Percentiles rank a stretch among this genome's conserved stretches.
These are phyloP conservation scores for Chenopodium quinoa DNA, from an alignment of 148 eudicot genomes.

Conservation along the genomic window DNA sequence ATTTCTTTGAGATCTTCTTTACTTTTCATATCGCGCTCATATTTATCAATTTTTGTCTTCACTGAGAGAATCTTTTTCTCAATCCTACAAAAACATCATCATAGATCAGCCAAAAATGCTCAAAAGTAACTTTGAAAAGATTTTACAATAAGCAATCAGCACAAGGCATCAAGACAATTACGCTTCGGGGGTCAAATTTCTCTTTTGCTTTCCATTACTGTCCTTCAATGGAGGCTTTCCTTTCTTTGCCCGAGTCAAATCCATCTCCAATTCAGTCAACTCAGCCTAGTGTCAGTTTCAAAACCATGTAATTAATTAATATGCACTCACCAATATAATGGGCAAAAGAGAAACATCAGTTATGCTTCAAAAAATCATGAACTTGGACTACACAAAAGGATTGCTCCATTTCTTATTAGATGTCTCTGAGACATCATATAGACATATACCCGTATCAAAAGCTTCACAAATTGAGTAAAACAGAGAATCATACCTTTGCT, in stretches of 20 bases:
- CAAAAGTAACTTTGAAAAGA: not conserved
- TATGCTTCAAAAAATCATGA: not conserved
- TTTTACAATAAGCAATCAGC: slow-evolving; percentile 2
- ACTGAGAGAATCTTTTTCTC: slow-evolving; percentile 77
- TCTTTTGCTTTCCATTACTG: slow-evolving; percentile 74
- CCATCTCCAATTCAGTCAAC: slow-evolving; percentile 59
- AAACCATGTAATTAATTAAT: not conserved
- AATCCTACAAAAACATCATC: slow-evolving; percentile 44
- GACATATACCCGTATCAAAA: not conserved
- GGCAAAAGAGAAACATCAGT: not conserved
- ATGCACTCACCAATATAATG: not conserved
- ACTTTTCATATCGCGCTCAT: slow-evolving; percentile 67
- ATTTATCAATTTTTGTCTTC: slow-evolving; percentile 66
- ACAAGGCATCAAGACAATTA: slow-evolving; percentile 28
- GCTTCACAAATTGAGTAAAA: not conserved
- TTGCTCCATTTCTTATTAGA: not conserved
- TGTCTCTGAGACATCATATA: not conserved
- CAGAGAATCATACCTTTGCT: slow-evolving; percentile 54
- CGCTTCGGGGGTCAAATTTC: slow-evolving; percentile 81
- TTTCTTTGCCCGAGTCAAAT: slow-evolving; percentile 79
- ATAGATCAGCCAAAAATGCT: slow-evolving; percentile 23
- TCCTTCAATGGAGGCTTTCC: slow-evolving; percentile 80
- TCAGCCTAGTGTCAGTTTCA: slow-evolving; percentile 36
- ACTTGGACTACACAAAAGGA: not conserved
- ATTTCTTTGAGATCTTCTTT: slow-evolving; percentile 96